A percentile compares a stretch with the other conserved stretches of the same genome.
Conservation (phyloP, 805 yeast genomes). For the Hanseniaspora valbyensis region DNA sequence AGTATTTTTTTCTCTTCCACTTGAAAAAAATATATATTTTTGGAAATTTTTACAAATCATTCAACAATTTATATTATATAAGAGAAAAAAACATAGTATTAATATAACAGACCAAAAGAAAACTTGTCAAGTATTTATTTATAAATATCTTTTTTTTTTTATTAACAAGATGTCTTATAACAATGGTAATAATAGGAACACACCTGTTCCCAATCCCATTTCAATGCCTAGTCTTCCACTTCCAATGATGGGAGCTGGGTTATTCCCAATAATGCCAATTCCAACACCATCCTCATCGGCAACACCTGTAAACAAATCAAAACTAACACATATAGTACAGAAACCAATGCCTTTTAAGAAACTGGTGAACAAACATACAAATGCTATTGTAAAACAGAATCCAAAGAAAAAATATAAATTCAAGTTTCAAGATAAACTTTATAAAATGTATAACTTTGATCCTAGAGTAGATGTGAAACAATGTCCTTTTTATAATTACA, state of each 20-base stretch:
- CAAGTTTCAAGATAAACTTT: constrained; percentile 13
- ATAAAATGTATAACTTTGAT: constrained; percentile 13
- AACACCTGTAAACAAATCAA: not conserved
- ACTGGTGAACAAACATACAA: not conserved
- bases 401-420: constrained; percentile 13
- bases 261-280: constrained; percentile 7
- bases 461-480: constrained; percentile 6
- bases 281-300: not conserved
- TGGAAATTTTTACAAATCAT: too few relatives aligned
- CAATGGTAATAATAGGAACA: not conserved
- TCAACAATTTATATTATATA: too few relatives aligned
- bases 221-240: not conserved
- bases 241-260: constrained; percentile 4
- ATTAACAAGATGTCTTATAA: not conserved
- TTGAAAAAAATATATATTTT: too few relatives aligned
- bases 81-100: too few relatives aligned
- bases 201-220: too few relatives aligned
- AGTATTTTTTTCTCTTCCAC: too few relatives aligned
- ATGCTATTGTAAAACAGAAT: not conserved
- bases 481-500: constrained; percentile 14
- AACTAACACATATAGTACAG: constrained; percentile 7
- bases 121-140: too few relatives aligned
- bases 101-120: too few relatives aligned
- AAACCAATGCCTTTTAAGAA: constrained; percentile 1
- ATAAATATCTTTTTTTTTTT: not conserved